Percentiles rank a stretch among this genome's conserved stretches.
These are phyloP conservation scores for Aspergillus candidus DNA, from an alignment of 2,329 filamentous ascomycete species.

Conservation along the genomic window DNA sequence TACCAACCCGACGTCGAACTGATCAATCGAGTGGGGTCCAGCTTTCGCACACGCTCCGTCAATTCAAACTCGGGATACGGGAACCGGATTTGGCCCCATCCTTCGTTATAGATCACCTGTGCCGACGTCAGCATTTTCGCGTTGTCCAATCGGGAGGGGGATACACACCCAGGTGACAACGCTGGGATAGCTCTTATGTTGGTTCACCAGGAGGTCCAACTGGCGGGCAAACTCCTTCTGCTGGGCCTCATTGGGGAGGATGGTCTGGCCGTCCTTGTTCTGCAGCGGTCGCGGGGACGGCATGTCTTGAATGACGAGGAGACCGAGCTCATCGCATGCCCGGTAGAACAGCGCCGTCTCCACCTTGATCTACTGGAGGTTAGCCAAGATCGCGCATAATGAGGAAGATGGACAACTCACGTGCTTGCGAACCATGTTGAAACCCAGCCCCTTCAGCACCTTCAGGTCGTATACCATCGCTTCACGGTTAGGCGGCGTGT, in stretches of 20 bases:
- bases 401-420: slow-evolving; percentile 34
- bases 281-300: slow-evolving; percentile 49
- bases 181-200: slow-evolving; percentile 59
- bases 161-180: slow-evolving; percentile 57
- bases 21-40: slow-evolving; percentile 61
- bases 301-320: slow-evolving; percentile 68
- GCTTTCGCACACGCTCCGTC: slow-evolving; percentile 47
- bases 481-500: slow-evolving; percentile 59
- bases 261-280: slow-evolving; percentile 17
- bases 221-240: slow-evolving; percentile 62
- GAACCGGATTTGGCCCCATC: slow-evolving; percentile 57
- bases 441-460: slow-evolving; percentile 58
- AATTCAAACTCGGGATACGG: slow-evolving; percentile 53
- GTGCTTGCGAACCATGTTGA: slow-evolving; percentile 67
- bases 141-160: not conserved
- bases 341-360: slow-evolving; percentile 62
- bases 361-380: slow-evolving; percentile 52
- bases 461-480: slow-evolving; percentile 63
- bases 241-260: slow-evolving; percentile 41
- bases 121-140: not conserved
- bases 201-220: slow-evolving; percentile 55
- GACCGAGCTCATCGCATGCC: slow-evolving; percentile 59
- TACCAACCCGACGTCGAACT: slow-evolving; percentile 60
- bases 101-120: slow-evolving; percentile 64
- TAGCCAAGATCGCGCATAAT: not conserved